Conservation (phyloP, 148 eudicot species). For the Chenopodium album region DNA sequence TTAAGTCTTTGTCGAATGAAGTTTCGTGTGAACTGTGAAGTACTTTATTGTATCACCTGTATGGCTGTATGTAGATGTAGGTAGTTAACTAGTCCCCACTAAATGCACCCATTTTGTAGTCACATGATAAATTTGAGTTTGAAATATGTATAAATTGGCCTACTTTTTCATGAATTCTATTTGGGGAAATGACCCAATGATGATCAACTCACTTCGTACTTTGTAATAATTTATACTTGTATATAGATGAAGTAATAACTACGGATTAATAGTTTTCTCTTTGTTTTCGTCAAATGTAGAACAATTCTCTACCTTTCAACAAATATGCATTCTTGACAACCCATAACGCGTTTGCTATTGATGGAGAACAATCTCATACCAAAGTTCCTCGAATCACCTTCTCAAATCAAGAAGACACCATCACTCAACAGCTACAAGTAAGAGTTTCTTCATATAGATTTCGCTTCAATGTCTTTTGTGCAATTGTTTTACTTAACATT, state of each 20-base stretch:
- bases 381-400: slow-evolving; percentile 53
- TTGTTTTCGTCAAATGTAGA: slow-evolving; percentile 30
- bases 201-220: too few species aligned
- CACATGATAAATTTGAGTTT: too few species aligned
- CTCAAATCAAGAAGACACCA: slow-evolving; percentile 60
- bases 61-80: too few species aligned
- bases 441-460: neutral
- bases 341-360: slow-evolving; percentile 73
- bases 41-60: too few species aligned
- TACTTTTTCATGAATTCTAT: too few species aligned
- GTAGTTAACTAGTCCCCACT: too few species aligned
- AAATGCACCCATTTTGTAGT: too few species aligned
- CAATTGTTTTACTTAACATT: neutral
- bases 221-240: neutral
- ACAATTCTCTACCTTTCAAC: slow-evolving; percentile 83
- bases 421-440: slow-evolving; percentile 76
- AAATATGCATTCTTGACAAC: slow-evolving; percentile 80
- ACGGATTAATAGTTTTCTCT: neutral
- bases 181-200: too few species aligned
- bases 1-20: neutral
- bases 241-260: too few species aligned
- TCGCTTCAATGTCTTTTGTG: neutral
- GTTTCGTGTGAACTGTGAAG: neutral
- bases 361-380: slow-evolving; percentile 54
- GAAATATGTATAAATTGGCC: too few species aligned